These are phyloP conservation scores for Allium cepa DNA, from an alignment of 106 monocot species.

Conservation along the genomic window DNA sequence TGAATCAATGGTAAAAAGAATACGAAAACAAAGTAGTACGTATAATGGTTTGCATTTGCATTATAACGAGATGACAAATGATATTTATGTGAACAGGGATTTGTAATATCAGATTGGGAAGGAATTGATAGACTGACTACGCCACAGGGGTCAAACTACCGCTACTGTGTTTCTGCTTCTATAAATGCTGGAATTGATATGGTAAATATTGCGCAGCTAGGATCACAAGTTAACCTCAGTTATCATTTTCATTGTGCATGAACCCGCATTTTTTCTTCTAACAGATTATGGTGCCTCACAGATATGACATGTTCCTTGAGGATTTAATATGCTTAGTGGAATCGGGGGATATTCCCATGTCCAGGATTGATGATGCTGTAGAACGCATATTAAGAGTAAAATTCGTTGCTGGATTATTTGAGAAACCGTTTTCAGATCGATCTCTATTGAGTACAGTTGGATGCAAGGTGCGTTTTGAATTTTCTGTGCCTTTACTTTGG, in stretches of 20 bases:
- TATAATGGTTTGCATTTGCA: too few relatives aligned
- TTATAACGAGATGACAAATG: too few relatives aligned
- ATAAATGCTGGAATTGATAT: slow-evolving; percentile 92
- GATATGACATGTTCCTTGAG: slow-evolving; percentile 61
- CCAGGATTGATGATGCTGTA: slow-evolving; percentile 88
- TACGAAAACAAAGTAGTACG: too few relatives aligned
- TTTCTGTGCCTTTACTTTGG: not conserved
- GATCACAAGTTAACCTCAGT: slow-evolving; percentile 1
- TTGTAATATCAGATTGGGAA: slow-evolving; percentile 83
- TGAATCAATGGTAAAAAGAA: too few relatives aligned
- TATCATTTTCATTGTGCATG: not conserved
- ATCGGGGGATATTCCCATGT: slow-evolving; percentile 63
- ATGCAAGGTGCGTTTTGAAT: slow-evolving; percentile 48
- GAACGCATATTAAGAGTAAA: slow-evolving; percentile 81
- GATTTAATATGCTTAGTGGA: slow-evolving; percentile 71
- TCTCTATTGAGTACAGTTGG: slow-evolving; percentile 51
- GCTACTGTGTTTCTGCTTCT: slow-evolving; percentile 61
- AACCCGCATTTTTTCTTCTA: slow-evolving; percentile 8
- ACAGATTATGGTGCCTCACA: slow-evolving; percentile 80
- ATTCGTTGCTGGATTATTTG: slow-evolving; percentile 78
- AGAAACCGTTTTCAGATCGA: slow-evolving; percentile 78
- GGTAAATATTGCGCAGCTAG: slow-evolving; percentile 25
- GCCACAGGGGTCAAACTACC: slow-evolving; percentile 73
- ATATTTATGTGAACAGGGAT: slow-evolving; percentile 37
- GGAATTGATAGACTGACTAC: slow-evolving; percentile 72